Evolutionary conservation across 441 rosid species (phyloP), one percentile per base, ranked within the genome.

Genomic region (Brassica hybrid): DNA sequence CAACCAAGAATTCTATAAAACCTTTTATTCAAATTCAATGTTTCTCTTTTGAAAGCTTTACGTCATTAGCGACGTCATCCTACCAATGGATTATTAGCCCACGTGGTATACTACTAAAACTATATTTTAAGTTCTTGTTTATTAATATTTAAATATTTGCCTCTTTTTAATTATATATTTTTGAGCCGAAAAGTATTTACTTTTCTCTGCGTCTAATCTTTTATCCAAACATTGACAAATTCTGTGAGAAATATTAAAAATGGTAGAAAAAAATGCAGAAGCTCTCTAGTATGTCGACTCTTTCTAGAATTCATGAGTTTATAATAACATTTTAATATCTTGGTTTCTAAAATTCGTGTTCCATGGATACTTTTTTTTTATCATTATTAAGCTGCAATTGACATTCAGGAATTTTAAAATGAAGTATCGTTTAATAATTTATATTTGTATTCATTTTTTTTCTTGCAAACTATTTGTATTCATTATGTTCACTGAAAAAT

Each of bases 21-120:
- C 59, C 59, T 54, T 52, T 16, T 14, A 52, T 52, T 52, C 57
- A 52, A 54, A 54, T 54, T 16, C 59, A 54, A 54, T 8, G 59
- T 54, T 54, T 54, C 59, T 54, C 59, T 54, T 54, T 16, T 54
- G 21, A 54, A 54, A 54, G 57, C 59, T 54, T 54, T 54, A 7
- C 59, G 59, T 54, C 59, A 54, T 7, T 54, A 17, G 59, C 11
- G 59, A 54, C 21, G 23, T 16, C 59, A 54, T 54, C 59, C 4
- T 54, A 17, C 19, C 2, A 14, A 54, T 54, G 59, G 59, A 52
- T 54, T 54, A 16, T 54, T 17, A 54, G 10, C 59, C 59, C 59
- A 54, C 59, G 21, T 54, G 59, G 59, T 54, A 54, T 54, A 14
- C 18, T n/a, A 52, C 7, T 13, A 41, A 11, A 45, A 12, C 57